phyloP scores from a whole-genome alignment of 306 rosid genomes.

The Quercus cerris region DNA sequence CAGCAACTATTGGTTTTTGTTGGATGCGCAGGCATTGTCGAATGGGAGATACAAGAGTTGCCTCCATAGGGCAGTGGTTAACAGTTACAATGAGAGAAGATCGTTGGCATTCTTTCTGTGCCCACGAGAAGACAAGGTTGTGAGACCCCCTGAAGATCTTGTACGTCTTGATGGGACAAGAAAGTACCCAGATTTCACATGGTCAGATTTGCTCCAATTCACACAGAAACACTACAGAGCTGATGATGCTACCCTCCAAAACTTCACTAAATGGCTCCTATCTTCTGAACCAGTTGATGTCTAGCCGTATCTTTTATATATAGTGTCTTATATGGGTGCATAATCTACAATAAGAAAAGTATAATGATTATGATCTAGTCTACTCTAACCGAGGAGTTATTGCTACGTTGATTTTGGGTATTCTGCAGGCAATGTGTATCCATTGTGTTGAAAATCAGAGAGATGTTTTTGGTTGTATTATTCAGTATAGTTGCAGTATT shows the following conservation, averaged over 20 bases:
- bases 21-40: slow-evolving; percentile 39
- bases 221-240: slow-evolving; percentile 53
- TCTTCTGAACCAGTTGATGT: slow-evolving; percentile 12
- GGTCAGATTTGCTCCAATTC: slow-evolving; percentile 50
- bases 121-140: slow-evolving; percentile 48
- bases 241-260: slow-evolving; percentile 55
- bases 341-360: neutral
- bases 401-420: neutral
- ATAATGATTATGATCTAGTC: neutral
- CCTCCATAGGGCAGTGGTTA: slow-evolving; percentile 58
- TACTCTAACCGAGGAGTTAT: neutral
- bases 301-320: too few relatives aligned
- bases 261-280: slow-evolving; percentile 43
- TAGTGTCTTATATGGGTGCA: too few relatives aligned
- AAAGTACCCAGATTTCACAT: slow-evolving; percentile 62
- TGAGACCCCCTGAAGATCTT: slow-evolving; percentile 47
- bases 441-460: too few relatives aligned
- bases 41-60: slow-evolving; percentile 66
- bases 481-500: too few relatives aligned
- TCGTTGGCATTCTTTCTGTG: slow-evolving; percentile 52
- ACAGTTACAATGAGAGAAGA: slow-evolving; percentile 36
- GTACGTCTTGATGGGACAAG: slow-evolving; percentile 37
- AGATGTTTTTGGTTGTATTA: too few relatives aligned
- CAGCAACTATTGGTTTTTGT: neutral
- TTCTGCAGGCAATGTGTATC: too few relatives aligned